Percentiles rank a stretch among this genome's conserved stretches.
phyloP scores from a whole-genome alignment of 2,329 filamentous ascomycete species.

The Trichophaea hybrida region DNA sequence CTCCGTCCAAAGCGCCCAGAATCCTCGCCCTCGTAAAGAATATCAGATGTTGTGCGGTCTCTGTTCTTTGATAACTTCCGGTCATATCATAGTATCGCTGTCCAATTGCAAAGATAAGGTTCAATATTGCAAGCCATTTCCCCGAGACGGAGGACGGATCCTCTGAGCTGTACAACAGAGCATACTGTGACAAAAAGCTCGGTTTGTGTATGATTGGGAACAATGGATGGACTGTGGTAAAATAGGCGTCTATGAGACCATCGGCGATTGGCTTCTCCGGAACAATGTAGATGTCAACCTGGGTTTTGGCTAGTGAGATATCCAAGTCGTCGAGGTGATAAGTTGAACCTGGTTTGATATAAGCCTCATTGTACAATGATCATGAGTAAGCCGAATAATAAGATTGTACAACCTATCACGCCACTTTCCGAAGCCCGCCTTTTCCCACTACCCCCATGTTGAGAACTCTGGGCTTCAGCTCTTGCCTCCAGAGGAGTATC shows the following conservation, averaged over 20 bases:
- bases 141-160: constrained; percentile 4
- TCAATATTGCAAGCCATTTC: constrained; percentile 23
- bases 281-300: constrained; percentile 18
- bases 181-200: constrained; percentile 19
- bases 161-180: constrained; percentile 11
- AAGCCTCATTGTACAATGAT: neutral
- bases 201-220: constrained; percentile 23
- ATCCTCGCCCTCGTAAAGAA: constrained; percentile 22
- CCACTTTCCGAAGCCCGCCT: too few species aligned
- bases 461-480: too few species aligned
- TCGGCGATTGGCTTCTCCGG: constrained; percentile 19
- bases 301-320: constrained; percentile 10
- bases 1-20: constrained; percentile 21
- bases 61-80: neutral
- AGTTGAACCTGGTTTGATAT: constrained; percentile 2
- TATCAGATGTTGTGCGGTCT: constrained; percentile 9
- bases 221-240: constrained; percentile 21
- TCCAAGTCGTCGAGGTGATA: constrained; percentile 22
- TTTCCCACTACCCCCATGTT: too few species aligned
- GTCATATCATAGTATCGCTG: constrained; percentile 3
- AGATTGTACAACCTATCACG: too few species aligned
- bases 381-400: neutral
- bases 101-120: constrained; percentile 24
- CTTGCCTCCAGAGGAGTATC: neutral
- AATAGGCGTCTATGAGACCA: constrained; percentile 21